These are phyloP conservation scores for Durio zibethinus DNA, from an alignment of 345 rosid species.

Conservation along the genomic window DNA sequence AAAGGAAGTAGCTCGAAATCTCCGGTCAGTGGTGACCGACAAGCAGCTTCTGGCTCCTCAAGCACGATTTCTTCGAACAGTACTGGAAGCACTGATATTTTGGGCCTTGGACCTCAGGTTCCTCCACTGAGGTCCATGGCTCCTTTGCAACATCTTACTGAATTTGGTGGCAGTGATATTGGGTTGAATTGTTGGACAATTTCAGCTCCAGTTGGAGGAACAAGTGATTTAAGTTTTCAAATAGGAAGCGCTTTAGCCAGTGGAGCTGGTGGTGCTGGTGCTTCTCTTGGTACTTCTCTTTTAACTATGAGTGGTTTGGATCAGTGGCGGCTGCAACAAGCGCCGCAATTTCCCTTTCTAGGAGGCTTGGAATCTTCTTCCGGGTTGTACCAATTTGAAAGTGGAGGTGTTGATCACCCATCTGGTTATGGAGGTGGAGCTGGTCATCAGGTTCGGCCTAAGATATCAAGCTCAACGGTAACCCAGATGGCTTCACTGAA, in stretches of 20 bases:
- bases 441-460: slow-evolving; percentile 34
- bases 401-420: slow-evolving; percentile 35
- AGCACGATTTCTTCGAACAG: slow-evolving; percentile 33
- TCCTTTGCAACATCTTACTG: slow-evolving; percentile 47
- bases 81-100: slow-evolving; percentile 34
- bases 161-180: slow-evolving; percentile 33
- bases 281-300: slow-evolving; percentile 31
- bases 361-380: slow-evolving; percentile 50
- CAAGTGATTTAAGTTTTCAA: slow-evolving; percentile 39
- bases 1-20: slow-evolving; percentile 43
- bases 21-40: slow-evolving; percentile 38
- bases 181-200: slow-evolving; percentile 44
- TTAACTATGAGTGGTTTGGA: slow-evolving; percentile 38
- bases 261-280: slow-evolving; percentile 9
- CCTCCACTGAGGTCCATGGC: slow-evolving; percentile 48
- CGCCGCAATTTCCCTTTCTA: slow-evolving; percentile 43
- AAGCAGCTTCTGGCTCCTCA: slow-evolving; percentile 39
- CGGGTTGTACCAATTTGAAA: slow-evolving; percentile 45
- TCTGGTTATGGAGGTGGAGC: slow-evolving; percentile 27
- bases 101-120: slow-evolving; percentile 44
- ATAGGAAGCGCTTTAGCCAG: slow-evolving; percentile 33
- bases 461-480: slow-evolving; percentile 26
- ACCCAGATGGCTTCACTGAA: slow-evolving; percentile 53
- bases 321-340: slow-evolving; percentile 52
- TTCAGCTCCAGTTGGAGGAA: slow-evolving; percentile 33